These are phyloP conservation scores for Tetracladium maxilliforme DNA, from an alignment of 2,329 filamentous ascomycete genomes.

Conservation along the genomic window DNA sequence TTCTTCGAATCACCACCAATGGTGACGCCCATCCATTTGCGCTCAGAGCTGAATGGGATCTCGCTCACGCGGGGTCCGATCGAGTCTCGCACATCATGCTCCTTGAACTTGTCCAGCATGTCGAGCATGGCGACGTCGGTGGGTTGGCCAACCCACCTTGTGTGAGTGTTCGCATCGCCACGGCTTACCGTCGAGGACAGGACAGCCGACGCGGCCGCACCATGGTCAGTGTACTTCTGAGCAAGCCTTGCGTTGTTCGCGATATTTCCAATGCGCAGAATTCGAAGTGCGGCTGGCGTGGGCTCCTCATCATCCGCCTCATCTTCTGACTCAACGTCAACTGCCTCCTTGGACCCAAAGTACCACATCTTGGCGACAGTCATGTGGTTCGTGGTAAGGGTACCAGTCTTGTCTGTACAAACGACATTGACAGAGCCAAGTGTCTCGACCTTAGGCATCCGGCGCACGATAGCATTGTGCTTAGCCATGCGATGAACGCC, in stretches of 20 bases:
- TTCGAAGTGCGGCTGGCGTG: conserved; percentile 61
- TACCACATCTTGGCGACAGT: conserved; percentile 95
- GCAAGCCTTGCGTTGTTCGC: conserved; percentile 86
- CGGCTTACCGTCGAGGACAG: conserved; percentile 69
- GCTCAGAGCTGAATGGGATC: conserved; percentile 89
- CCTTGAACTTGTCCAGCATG: conserved; percentile 76
- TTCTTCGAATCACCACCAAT: conserved; percentile 34
- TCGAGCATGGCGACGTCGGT: conserved; percentile 97
- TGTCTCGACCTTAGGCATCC: conserved; percentile 93
- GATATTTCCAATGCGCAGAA: conserved; percentile 86
- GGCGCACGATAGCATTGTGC: conserved; percentile 85
- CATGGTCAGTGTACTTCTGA: conserved; percentile 53
- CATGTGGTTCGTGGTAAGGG: conserved; percentile 96
- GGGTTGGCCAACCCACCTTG: conserved; percentile 90
- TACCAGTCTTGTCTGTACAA: conserved; percentile 96
- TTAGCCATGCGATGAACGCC: conserved; percentile 95
- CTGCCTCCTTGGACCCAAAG: conserved; percentile 48
- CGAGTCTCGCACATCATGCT: conserved; percentile 79
- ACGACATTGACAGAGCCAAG: conserved; percentile 99
- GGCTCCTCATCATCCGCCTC: conserved; percentile 41
- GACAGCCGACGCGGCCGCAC: conserved; percentile 58
- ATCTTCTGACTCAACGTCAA: conserved; percentile 37
- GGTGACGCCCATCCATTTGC: conserved; percentile 98
- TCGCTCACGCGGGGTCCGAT: conserved; percentile 73
- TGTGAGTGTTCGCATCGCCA: conserved; percentile 49